Percentiles rank a stretch among this genome's conserved stretches.
phyloP scores from a whole-genome alignment of 306 rosid species.

The Lupinus albus region DNA sequence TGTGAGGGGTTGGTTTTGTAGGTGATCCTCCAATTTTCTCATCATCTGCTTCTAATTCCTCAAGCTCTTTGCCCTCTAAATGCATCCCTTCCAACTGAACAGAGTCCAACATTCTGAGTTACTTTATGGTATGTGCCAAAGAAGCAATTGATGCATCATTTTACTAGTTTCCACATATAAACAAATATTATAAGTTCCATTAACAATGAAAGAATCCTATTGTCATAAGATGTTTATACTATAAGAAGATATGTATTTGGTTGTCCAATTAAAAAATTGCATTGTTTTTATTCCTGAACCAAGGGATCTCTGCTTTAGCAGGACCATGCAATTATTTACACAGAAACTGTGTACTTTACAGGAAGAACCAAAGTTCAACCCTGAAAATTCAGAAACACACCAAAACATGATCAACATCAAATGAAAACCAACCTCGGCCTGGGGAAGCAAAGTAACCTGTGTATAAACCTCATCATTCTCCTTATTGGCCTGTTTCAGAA shows the following conservation, averaged over 20 bases:
- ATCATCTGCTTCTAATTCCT: slow-evolving; percentile 65
- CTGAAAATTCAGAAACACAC: slow-evolving; percentile 35
- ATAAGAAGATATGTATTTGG: too few relatives aligned
- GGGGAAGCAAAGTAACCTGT: slow-evolving; percentile 84
- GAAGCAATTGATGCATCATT: slow-evolving; percentile 20
- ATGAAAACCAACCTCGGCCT: slow-evolving; percentile 66
- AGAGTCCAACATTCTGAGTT: slow-evolving; percentile 34
- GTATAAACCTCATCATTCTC: slow-evolving; percentile 97
- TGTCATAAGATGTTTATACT: too few relatives aligned
- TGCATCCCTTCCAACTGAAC: slow-evolving; percentile 59
- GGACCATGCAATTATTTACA: not conserved
- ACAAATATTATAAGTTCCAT: slow-evolving; percentile 12
- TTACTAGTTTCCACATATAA: slow-evolving; percentile 14
- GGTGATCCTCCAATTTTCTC: slow-evolving; percentile 74
- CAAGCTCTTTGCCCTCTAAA: slow-evolving; percentile 67
- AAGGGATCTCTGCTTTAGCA: too few relatives aligned
- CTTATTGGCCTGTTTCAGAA: slow-evolving; percentile 78
- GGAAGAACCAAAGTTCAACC: slow-evolving; percentile 11
- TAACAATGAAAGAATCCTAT: too few relatives aligned
- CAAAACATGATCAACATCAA: slow-evolving; percentile 29
- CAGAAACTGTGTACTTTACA: slow-evolving; percentile 5
- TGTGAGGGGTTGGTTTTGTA: slow-evolving; percentile 70
- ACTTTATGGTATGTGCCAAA: slow-evolving; percentile 17
- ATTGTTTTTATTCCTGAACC: too few relatives aligned
- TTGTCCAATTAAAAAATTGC: too few relatives aligned